Evolutionary conservation across 2,329 filamentous ascomycete genomes (phyloP), one percentile per base, ranked within the genome.

Genomic region (Penicillium nordicum): DNA sequence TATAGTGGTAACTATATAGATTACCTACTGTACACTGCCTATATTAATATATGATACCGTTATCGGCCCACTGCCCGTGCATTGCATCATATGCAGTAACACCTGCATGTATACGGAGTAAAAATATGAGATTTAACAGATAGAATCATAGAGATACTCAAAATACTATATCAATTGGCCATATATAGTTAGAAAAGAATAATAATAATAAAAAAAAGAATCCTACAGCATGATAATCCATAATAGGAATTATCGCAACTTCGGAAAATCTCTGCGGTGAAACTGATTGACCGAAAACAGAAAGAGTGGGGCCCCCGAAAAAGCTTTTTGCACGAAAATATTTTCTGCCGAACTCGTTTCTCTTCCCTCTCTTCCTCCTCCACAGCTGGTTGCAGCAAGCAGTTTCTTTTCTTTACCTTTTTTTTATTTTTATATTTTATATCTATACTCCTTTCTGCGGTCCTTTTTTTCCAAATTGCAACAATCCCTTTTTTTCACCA

Each of bases 301-400:
- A 41, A 51, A 29, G 41, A 45, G 37, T 49, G 52, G 53, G 53
- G 48, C 7, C 36, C 36, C 16, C 4, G 30, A 25, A 51, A 41
- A 52, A 40, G 38, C 29, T 51, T 50, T 51, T 51, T 52, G 53
- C 53, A 55, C n/a, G 53, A 56, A 56, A 56, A 56, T 52, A 56
- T 59, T 61, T 63, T 62, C 55, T 62, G 42, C 53, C 57, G 43
- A 64, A 63, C 45, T 55, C 38, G 23, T 23, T 64, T 60, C 61
- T 60, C 63, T 59, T 62, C 57, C 58, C 57, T 63, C 63, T 44
- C 59, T 60, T 66, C 57, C 64, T 68, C 48, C 53, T 52, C 48
- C 53, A 56, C 48, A 56, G 53, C 51, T 57, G 55, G 50, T 57
- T 57, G 53, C 53, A 56, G 53, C 53, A 56, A 36, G 5, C n/a